Conservation (phyloP, 805 yeast species). For the Starmerella tilneyi region DNA sequence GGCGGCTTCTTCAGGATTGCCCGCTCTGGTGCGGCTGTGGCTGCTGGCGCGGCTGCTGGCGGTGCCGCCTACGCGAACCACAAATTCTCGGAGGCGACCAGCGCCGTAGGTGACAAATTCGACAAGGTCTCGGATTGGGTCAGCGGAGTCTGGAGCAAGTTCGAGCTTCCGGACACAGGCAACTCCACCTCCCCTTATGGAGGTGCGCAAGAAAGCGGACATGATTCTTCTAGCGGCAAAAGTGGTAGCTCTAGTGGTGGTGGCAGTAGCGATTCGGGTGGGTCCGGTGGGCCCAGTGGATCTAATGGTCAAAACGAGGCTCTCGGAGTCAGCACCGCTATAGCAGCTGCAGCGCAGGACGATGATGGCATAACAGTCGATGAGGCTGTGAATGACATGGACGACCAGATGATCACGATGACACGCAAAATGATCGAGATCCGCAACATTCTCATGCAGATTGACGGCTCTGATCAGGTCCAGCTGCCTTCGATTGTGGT, state of each 20-base stretch:
- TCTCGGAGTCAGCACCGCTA: constrained; percentile 32
- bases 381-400: constrained; percentile 45
- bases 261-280: constrained; percentile 7
- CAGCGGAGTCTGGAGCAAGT: constrained; percentile 29
- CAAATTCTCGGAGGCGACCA: constrained; percentile 79
- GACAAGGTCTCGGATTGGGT: constrained; percentile 46
- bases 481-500: constrained; percentile 92
- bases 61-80: constrained; percentile 89
- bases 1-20: constrained; percentile 25
- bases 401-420: constrained; percentile 67
- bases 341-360: constrained; percentile 41
- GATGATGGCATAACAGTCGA: constrained; percentile 44
- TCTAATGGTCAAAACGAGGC: constrained; percentile 27
- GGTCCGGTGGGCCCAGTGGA: constrained; percentile 5
- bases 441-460: constrained; percentile 60
- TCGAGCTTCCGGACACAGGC: constrained; percentile 16
- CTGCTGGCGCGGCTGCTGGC: constrained; percentile 85
- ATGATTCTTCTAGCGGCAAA: no score
- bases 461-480: constrained; percentile 66
- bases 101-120: constrained; percentile 57
- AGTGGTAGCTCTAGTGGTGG: neutral
- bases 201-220: no score
- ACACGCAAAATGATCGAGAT: constrained; percentile 97
- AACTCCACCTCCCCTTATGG: no score
- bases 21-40: constrained; percentile 44